These are phyloP conservation scores for Biscutella auriculata DNA, from an alignment of 441 rosid genomes.

Conservation along the genomic window DNA sequence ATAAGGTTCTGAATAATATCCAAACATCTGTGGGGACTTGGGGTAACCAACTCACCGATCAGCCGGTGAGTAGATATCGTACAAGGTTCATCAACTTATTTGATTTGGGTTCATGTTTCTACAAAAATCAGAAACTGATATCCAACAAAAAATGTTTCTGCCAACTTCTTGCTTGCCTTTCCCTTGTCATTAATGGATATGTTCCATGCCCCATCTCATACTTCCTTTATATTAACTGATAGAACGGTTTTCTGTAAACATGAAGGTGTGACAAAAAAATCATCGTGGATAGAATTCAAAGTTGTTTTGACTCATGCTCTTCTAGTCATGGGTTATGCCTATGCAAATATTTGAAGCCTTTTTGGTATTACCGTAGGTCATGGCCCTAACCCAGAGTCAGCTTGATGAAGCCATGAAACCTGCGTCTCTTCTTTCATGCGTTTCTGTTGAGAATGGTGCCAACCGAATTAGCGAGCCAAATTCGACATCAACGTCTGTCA, in stretches of 20 bases:
- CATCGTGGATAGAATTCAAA: neutral
- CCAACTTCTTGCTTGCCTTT: neutral
- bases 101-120: neutral
- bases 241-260: neutral
- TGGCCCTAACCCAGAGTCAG: conserved; percentile 79
- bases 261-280: neutral
- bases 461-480: conserved; percentile 40
- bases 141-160: neutral
- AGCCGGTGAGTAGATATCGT: conserved; percentile 45
- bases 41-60: conserved; percentile 51
- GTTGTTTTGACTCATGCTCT: neutral
- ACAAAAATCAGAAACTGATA: conserved; percentile 1
- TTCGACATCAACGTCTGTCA: conserved; percentile 39
- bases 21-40: conserved; percentile 64
- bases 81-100: neutral
- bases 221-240: neutral
- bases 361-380: conserved; percentile 42
- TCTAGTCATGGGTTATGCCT: neutral
- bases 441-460: conserved; percentile 55
- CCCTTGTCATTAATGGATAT: neutral
- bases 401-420: conserved; percentile 92
- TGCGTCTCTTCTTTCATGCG: conserved; percentile 48
- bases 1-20: conserved; percentile 45
- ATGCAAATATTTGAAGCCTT: conserved; percentile 10
- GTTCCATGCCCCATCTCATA: neutral